Conservation (phyloP, 2,329 filamentous ascomycete species). For the Cladophialophora carrionii region DNA sequence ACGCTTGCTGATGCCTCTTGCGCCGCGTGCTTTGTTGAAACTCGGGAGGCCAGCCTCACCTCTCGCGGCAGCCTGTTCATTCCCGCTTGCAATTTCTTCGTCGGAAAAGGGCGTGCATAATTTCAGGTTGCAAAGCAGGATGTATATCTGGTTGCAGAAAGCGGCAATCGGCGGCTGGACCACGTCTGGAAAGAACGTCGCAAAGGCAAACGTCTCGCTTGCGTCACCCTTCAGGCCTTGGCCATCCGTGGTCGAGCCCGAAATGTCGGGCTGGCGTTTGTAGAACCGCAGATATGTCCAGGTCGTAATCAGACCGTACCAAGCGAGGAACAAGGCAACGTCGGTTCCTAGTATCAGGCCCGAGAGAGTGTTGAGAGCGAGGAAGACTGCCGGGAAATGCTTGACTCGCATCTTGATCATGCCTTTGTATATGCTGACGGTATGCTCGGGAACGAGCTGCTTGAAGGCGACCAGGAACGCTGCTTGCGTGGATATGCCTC, state of each 20-base stretch:
- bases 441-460: slow-evolving; percentile 95
- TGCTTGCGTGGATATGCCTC: slow-evolving; percentile 85
- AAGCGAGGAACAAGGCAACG: slow-evolving; percentile 76
- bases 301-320: slow-evolving; percentile 80
- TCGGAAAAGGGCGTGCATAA: slow-evolving; percentile 84
- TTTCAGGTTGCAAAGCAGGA: slow-evolving; percentile 71
- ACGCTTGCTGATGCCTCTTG: slow-evolving; percentile 65
- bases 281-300: slow-evolving; percentile 98
- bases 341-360: slow-evolving; percentile 68
- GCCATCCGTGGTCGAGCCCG: slow-evolving; percentile 58
- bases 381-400: slow-evolving; percentile 76
- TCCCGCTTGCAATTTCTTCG: slow-evolving; percentile 74
- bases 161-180: slow-evolving; percentile 76
- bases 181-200: slow-evolving; percentile 89
- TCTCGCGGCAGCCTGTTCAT: slow-evolving; percentile 69
- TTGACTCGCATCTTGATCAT: slow-evolving; percentile 86
- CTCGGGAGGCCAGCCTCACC: slow-evolving; percentile 65
- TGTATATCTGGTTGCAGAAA: slow-evolving; percentile 75
- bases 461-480: slow-evolving; percentile 96
- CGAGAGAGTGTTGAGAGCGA: slow-evolving; percentile 69
- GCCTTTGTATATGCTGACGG: slow-evolving; percentile 88
- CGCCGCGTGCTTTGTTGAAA: slow-evolving; percentile 55
- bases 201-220: slow-evolving; percentile 93
- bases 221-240: slow-evolving; percentile 78
- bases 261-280: slow-evolving; percentile 65